phyloP scores from a whole-genome alignment of 2,329 filamentous ascomycete species.

The Shiraia bambusicola region DNA sequence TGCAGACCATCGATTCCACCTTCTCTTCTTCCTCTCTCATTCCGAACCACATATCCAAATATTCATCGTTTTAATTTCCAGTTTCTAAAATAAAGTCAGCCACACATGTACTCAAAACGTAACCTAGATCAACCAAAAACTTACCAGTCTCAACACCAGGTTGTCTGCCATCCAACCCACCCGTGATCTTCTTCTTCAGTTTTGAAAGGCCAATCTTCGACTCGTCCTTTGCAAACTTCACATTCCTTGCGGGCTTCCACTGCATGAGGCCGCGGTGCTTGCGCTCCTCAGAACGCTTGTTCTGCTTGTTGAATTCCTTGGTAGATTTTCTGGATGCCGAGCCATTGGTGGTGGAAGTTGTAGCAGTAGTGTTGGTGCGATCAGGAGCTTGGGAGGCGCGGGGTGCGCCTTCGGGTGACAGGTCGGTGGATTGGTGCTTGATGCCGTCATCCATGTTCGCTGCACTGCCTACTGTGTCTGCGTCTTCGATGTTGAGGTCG shows the following conservation, averaged over 20 bases:
- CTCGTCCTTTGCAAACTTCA: conserved; percentile 85
- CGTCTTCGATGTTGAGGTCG: conserved; percentile 64
- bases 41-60: no score
- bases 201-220: conserved; percentile 75
- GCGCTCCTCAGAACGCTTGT: conserved; percentile 71
- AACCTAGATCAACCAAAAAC: conserved; percentile 17
- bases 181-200: conserved; percentile 72
- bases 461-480: conserved; percentile 34
- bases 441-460: conserved; percentile 25
- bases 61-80: conserved; percentile 15
- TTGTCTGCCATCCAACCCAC: conserved; percentile 72
- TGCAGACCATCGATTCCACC: no score
- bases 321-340: conserved; percentile 20
- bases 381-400: conserved; percentile 31
- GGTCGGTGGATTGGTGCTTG: conserved; percentile 31
- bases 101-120: not conserved
- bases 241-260: conserved; percentile 86
- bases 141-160: conserved; percentile 78
- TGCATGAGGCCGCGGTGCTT: conserved; percentile 93
- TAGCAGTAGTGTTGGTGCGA: conserved; percentile 30
- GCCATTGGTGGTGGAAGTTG: conserved; percentile 9
- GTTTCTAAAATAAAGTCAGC: conserved; percentile 27
- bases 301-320: conserved; percentile 66
- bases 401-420: conserved; percentile 25
- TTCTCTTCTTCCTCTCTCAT: no score